Conservation (phyloP, 2,329 filamentous ascomycete species). For the Knufia fluminis region DNA sequence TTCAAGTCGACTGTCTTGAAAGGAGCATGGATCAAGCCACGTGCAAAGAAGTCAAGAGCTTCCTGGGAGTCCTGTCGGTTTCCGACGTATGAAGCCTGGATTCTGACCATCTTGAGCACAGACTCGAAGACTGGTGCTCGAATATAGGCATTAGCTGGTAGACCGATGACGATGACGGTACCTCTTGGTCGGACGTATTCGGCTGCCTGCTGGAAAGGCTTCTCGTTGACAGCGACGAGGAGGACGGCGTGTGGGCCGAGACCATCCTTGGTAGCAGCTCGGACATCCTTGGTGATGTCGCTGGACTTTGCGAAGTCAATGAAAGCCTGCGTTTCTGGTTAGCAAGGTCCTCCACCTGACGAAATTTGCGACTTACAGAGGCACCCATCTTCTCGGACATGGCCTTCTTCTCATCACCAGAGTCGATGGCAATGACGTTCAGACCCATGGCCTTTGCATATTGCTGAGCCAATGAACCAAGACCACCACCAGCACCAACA, state of each 20-base stretch:
- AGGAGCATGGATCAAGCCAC: conserved; percentile 76
- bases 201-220: conserved; percentile 90
- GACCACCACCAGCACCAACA: conserved; percentile 75
- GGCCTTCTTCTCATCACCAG: conserved; percentile 67
- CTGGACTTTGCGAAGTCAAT: conserved; percentile 71
- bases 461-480: conserved; percentile 71
- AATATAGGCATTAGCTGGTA: conserved; percentile 71
- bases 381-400: conserved; percentile 62
- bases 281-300: conserved; percentile 76
- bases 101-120: conserved; percentile 81
- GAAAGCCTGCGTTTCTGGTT: conserved; percentile 40
- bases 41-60: conserved; percentile 79
- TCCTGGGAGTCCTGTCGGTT: conserved; percentile 82
- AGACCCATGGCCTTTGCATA: conserved; percentile 89
- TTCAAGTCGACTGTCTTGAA: conserved; percentile 77
- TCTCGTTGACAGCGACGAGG: conserved; percentile 76
- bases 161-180: conserved; percentile 76
- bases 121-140: conserved; percentile 81
- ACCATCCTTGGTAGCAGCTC: conserved; percentile 67
- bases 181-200: conserved; percentile 78
- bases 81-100: conserved; percentile 89
- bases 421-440: conserved; percentile 70
- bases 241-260: conserved; percentile 81
- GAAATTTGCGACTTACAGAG: conserved; percentile 27
- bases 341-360: conserved; percentile 8